Evolutionary conservation across 139 green algal species (phyloP).

Genomic region (Chlorella sp.): DNA sequence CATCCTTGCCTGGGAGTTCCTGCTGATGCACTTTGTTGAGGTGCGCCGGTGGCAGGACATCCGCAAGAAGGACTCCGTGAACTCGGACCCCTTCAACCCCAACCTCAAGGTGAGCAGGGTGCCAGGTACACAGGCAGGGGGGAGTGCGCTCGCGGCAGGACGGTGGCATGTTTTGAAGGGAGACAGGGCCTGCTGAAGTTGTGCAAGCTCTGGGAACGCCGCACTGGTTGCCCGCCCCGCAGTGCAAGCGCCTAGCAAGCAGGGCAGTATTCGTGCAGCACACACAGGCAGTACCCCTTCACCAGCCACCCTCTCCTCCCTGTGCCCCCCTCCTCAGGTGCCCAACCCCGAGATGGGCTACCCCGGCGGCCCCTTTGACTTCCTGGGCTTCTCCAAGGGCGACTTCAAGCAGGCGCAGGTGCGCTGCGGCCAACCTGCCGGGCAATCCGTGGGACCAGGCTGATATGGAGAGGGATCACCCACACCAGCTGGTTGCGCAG

Average conservation of each 20-base stretch:
- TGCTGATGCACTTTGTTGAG: constrained; percentile 89
- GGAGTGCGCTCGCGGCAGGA: too few species aligned
- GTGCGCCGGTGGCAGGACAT: constrained; percentile 87
- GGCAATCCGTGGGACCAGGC: background rate
- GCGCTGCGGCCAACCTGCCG: too few species aligned
- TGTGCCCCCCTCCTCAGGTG: background rate
- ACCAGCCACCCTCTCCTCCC: too few species aligned
- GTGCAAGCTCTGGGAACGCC: too few species aligned
- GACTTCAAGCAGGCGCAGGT: constrained; percentile 68
- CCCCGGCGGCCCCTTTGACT: constrained; percentile 90
- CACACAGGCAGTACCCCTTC: too few species aligned
- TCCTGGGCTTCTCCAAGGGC: constrained; percentile 83
- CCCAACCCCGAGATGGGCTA: constrained; percentile 60
- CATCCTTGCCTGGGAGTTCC: constrained; percentile 75
- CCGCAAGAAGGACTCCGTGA: constrained; percentile 69
- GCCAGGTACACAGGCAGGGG: too few species aligned
- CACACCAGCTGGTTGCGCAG: background rate
- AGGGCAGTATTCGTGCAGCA: too few species aligned
- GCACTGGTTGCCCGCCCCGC: too few species aligned
- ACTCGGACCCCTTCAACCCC: constrained; percentile 38
- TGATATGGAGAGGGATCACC: background rate
- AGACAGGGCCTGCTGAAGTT: too few species aligned
- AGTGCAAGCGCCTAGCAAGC: too few species aligned
- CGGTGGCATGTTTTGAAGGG: too few species aligned
- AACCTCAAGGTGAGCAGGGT: constrained; percentile 52